A percentile compares a stretch with the other conserved stretches of the same genome.
Evolutionary conservation across 257 asterid genomes (phyloP).

Genomic region (Gynochthodes officinalis): DNA sequence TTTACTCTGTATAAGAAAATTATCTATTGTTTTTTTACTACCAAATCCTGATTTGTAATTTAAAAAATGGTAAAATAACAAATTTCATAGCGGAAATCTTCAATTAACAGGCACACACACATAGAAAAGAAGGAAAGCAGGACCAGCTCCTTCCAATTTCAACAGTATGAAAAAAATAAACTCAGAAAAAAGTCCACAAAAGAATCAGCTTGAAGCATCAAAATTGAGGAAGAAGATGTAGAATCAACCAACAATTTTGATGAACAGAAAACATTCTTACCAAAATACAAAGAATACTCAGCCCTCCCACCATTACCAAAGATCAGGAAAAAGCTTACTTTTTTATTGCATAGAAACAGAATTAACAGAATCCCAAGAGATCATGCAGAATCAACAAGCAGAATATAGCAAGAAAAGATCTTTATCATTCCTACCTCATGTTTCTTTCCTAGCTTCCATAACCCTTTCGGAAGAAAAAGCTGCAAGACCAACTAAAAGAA

Average conservation of each 20-base stretch:
- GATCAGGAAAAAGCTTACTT: conserved; percentile 9
- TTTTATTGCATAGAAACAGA: conserved; percentile 29
- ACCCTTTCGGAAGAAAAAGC: conserved; percentile 49
- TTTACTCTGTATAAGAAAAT: background rate
- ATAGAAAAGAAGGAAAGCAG: background rate
- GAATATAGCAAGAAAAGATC: conserved; percentile 11
- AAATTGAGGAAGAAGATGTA: conserved; percentile 8
- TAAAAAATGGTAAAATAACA: background rate
- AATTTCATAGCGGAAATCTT: background rate
- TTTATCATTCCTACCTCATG: conserved; percentile 33
- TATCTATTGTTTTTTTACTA: background rate
- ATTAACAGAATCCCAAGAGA: conserved; percentile 41
- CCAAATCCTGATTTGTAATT: background rate
- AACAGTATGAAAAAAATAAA: background rate
- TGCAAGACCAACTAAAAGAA: conserved; percentile 34
- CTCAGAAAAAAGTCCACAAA: background rate
- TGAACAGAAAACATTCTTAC: background rate
- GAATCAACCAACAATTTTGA: conserved; percentile 11
- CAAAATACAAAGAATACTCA: conserved; percentile 20
- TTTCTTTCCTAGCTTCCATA: conserved; percentile 40
- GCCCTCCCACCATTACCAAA: conserved; percentile 5
- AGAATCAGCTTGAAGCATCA: conserved; percentile 7
- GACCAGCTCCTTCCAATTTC: background rate
- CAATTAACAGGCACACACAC: background rate
- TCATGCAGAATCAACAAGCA: conserved; percentile 11